Evolutionary conservation across 192 early-diverging fungal species (phyloP).

Genomic region (Coemansia asiatica): DNA sequence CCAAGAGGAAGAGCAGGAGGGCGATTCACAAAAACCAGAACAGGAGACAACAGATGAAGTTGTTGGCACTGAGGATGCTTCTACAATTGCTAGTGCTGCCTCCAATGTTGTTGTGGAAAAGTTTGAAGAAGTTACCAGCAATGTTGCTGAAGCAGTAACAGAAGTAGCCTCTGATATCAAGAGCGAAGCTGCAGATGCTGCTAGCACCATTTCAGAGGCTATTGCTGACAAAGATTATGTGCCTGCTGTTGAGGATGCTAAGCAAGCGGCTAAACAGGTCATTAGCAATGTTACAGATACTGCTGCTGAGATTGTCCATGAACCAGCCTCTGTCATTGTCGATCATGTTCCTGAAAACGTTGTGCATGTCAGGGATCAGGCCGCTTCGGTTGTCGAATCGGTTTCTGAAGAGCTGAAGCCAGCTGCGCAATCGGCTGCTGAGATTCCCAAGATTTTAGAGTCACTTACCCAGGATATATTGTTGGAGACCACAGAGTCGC

Average conservation of each 20-base stretch:
- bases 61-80: background rate
- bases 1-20: background rate
- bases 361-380: background rate
- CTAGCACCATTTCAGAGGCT: background rate
- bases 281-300: background rate
- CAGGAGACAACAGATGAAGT: background rate
- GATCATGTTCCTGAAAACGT: background rate
- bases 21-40: background rate
- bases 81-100: background rate
- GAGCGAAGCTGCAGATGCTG: background rate
- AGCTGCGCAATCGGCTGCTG: background rate
- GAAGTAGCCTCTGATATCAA: background rate
- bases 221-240: conserved; percentile 1
- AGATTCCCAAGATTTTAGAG: background rate
- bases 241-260: background rate
- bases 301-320: background rate
- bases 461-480: background rate
- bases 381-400: background rate
- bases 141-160: background rate
- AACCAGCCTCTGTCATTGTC: background rate
- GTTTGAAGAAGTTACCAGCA: background rate
- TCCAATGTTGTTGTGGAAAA: background rate
- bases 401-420: background rate
- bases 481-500: background rate
- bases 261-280: background rate